Conservation (phyloP, 768 basidiomycete species). For the Rickenella mellea region DNA sequence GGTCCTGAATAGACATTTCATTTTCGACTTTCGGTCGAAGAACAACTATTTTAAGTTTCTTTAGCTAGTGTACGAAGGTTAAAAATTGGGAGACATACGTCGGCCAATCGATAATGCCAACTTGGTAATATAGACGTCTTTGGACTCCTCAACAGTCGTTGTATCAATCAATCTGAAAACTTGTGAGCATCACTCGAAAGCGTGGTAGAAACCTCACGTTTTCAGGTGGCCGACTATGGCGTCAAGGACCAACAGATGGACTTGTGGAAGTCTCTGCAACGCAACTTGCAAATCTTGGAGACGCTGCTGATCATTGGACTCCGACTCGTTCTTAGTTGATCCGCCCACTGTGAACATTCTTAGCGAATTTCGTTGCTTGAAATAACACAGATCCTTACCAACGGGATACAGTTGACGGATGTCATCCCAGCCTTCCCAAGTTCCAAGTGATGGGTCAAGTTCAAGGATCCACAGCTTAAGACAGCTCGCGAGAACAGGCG, state of each 20-base stretch:
- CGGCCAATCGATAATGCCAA: constrained; percentile 81
- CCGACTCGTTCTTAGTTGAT: constrained; percentile 40
- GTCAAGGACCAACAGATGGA: constrained; percentile 77
- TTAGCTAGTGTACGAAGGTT: neutral
- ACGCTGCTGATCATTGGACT: constrained; percentile 46
- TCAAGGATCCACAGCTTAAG: constrained; percentile 91
- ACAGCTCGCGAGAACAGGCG: constrained; percentile 76
- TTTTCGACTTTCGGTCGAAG: constrained; percentile 77
- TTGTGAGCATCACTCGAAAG: constrained; percentile 1
- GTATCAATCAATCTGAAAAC: constrained; percentile 50
- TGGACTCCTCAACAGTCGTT: constrained; percentile 60
- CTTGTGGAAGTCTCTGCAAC: constrained; percentile 62
- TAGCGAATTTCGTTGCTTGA: neutral
- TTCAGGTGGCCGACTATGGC: constrained; percentile 68
- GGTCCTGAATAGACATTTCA: constrained; percentile 83
- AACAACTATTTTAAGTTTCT: constrained; percentile 39
- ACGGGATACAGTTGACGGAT: constrained; percentile 78
- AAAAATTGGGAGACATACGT: constrained; percentile 48
- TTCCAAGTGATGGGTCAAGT: constrained; percentile 73
- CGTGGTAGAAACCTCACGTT: constrained; percentile 32
- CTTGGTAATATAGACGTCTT: constrained; percentile 80
- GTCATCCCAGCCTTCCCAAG: constrained; percentile 91
- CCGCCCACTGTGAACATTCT: constrained; percentile 37
- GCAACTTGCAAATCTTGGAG: constrained; percentile 52
- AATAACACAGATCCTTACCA: constrained; percentile 21